Conservation (phyloP, 2,329 filamentous ascomycete species). For the Fusarium sp. region DNA sequence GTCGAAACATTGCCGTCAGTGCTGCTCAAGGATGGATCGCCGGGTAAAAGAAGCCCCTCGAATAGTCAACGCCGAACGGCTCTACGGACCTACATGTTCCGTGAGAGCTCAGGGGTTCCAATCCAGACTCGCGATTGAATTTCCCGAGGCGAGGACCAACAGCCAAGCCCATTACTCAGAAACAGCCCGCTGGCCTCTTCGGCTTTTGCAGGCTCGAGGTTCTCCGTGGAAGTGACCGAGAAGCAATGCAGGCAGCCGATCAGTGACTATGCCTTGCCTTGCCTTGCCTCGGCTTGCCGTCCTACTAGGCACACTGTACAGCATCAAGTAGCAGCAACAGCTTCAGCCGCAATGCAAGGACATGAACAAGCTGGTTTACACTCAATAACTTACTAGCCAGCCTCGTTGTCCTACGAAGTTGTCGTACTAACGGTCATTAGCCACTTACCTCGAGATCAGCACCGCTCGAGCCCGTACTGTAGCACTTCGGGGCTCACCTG, state of each 20-base stretch:
- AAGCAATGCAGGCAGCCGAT: conserved; percentile 8
- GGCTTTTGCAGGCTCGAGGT: conserved; percentile 4
- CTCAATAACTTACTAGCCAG: not conserved
- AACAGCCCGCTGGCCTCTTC: not conserved
- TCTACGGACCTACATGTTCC: conserved; percentile 4
- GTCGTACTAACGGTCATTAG: not conserved
- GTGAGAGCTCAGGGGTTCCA: conserved; percentile 6
- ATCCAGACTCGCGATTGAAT: conserved; percentile 3
- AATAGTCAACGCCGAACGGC: conserved; percentile 1
- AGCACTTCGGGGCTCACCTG: not conserved
- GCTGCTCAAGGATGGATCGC: conserved; percentile 8
- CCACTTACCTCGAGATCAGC: not conserved
- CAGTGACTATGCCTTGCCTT: not conserved
- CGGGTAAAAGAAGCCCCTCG: conserved; percentile 10
- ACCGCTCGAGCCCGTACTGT: not conserved
- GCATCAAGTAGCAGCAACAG: conserved; percentile 2
- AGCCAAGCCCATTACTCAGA: conserved; percentile 2
- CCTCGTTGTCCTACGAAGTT: not conserved
- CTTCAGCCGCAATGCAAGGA: not conserved
- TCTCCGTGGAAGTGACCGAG: conserved; percentile 3
- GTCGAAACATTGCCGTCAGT: not conserved
- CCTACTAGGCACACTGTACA: not conserved
- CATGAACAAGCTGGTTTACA: not conserved
- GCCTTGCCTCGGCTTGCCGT: not conserved
- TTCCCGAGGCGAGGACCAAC: conserved; percentile 8